Base-by-base conservation (phyloP, 2,329 filamentous ascomycete genomes). In the Sporothrix inflata region DNA sequence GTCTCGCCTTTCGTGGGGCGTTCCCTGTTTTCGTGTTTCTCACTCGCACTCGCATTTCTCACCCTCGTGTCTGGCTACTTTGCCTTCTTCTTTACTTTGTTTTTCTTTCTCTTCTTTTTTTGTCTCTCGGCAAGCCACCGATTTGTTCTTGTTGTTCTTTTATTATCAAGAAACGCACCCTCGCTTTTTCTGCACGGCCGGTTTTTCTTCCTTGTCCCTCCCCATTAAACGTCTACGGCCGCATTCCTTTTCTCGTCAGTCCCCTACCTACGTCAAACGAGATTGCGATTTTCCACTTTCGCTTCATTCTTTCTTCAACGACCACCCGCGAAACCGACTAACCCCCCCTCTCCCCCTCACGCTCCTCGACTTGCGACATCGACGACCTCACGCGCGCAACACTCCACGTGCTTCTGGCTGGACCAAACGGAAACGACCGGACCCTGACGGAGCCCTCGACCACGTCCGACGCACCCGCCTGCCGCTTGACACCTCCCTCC, bases 1-100 rank as follows among this genome's bases (percentile, higher is more conserved):
- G 24, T 53, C n/a, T 65, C 38, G 38, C 21, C 38, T 27, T 53
- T 12, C 27, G 45, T 45, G 45, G 45, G 45, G 14, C 45, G 40
- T 67, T 51, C 42, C 60, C n/a, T 42, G 38, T 42, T 27, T 65
- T 47, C 61, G 61, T 47, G 61, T 65, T 65, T 65, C 42, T 47
- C 40, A 47, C 40, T 45, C 40, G 12, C 61, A 65, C n/a, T 27
- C 61, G 34, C n/a, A 30, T 65, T 30, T 30, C 61, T 45, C 21
- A 30, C 61, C 63, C 24, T 38, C 38, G 63, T n/a, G 16, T n/a
- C 12, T 61, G 11, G 16, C 45, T 34, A 24, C 53, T 27, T 57
- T 57, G 24, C n/a, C 49, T 12, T 34, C 19, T 57, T 57, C 16
- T 19, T 24, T 40, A 40, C 11, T 38, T 57, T 63, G 5, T 14